Conservation (phyloP, 495 filamentous ascomycete species). For the Xylaria longipes region DNA sequence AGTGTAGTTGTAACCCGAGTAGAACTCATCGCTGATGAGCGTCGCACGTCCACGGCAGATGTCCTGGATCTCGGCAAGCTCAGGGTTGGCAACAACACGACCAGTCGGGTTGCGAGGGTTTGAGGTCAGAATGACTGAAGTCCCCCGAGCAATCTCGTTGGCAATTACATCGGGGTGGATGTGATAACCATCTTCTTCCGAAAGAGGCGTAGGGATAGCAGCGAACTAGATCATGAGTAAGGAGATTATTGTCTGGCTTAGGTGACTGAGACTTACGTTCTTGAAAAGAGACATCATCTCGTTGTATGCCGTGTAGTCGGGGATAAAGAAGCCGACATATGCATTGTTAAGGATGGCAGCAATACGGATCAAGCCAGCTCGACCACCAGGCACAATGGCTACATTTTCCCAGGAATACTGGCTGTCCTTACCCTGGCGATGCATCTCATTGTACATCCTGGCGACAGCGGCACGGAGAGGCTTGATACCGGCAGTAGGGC, state of each 20-base stretch:
- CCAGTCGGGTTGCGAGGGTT: conserved; percentile 98
- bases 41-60: conserved; percentile 90
- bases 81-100: conserved; percentile 77
- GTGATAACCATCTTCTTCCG: conserved; percentile 83
- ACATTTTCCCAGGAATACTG: conserved; percentile 99
- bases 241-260: conserved; percentile 4
- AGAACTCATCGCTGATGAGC: conserved; percentile 95
- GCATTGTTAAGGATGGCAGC: conserved; percentile 92
- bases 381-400: conserved; percentile 93
- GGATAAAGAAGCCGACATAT: conserved; percentile 88
- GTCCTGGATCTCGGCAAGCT: conserved; percentile 86
- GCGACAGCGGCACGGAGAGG: conserved; percentile 89
- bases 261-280: conserved; percentile 61
- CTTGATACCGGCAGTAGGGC: conserved; percentile 93
- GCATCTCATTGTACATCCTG: conserved; percentile 89
- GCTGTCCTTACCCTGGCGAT: conserved; percentile 84
- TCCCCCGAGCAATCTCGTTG: conserved; percentile 86
- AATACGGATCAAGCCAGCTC: conserved; percentile 91
- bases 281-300: conserved; percentile 95
- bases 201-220: conserved; percentile 85
- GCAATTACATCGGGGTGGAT: conserved; percentile 92
- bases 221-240: conserved; percentile 68
- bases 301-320: conserved; percentile 82
- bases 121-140: conserved; percentile 89
- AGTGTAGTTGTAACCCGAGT: conserved; percentile 94